Evolutionary conservation across 1,284 basidiomycete genomes (phyloP).

Genomic region (Ganoderma resinaceum): DNA sequence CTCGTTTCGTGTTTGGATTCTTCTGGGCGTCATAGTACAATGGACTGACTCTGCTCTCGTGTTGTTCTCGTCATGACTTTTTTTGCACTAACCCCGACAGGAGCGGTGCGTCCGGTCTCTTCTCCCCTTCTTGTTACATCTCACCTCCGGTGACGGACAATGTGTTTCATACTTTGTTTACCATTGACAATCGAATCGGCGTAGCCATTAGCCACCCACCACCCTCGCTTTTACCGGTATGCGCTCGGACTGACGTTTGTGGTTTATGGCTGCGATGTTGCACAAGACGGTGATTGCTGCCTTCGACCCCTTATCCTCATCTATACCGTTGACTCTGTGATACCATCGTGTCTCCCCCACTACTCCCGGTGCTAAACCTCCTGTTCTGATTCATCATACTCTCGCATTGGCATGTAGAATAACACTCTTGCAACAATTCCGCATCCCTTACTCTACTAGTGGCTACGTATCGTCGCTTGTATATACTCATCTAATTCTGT

Average conservation of each 20-base stretch:
- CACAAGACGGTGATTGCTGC: not conserved
- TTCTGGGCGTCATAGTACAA: not conserved
- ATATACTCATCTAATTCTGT: not conserved
- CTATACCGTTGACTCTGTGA: not conserved
- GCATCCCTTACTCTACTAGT: not conserved
- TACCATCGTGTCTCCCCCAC: not conserved
- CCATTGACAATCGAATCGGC: not conserved
- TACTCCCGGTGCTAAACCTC: not conserved
- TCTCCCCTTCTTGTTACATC: not conserved
- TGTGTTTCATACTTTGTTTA: not conserved
- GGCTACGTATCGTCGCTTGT: not conserved
- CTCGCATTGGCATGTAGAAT: not conserved
- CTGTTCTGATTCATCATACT: not conserved
- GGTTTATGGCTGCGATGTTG: not conserved
- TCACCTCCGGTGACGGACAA: conserved; percentile 2
- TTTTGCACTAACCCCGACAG: conserved; percentile 1
- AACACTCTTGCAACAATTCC: not conserved
- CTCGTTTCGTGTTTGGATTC: not conserved
- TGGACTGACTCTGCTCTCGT: not conserved
- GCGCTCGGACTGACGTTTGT: not conserved
- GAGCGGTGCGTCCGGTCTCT: not conserved
- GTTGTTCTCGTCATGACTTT: not conserved
- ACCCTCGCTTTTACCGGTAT: not conserved
- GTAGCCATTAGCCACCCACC: not conserved
- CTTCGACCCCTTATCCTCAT: not conserved